phyloP scores from a whole-genome alignment of 148 eudicot species.

The Rhododendron williamsianum region DNA sequence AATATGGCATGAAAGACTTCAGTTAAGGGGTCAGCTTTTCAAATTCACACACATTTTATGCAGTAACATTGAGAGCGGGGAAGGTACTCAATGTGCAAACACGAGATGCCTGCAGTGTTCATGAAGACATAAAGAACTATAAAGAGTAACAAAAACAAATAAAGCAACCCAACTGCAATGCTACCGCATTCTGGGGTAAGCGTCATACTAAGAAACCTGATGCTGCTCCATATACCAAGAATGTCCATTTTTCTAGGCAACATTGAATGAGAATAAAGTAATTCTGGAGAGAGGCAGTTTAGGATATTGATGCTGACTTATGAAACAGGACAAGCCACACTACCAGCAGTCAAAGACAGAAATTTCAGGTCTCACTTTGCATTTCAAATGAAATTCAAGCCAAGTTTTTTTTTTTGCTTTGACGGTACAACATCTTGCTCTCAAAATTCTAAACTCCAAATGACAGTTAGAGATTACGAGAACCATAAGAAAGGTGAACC shows the following conservation, averaged over 20 bases:
- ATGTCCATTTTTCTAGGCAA: background rate
- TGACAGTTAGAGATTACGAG: background rate
- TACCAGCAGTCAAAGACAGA: background rate
- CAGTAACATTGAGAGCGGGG: background rate
- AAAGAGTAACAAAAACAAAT: background rate
- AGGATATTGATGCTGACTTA: background rate
- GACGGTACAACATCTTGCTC: background rate
- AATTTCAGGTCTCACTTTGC: background rate
- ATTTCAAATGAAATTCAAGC: background rate
- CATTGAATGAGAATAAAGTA: background rate
- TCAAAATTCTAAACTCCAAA: background rate
- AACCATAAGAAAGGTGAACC: background rate
- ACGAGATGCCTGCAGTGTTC: background rate
- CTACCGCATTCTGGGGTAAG: background rate
- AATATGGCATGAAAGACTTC: background rate
- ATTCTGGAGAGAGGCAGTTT: background rate
- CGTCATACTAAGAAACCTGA: background rate
- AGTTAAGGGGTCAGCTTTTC: background rate
- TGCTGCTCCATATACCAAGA: background rate
- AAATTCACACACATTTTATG: background rate
- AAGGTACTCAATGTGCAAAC: background rate
- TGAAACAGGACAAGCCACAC: background rate
- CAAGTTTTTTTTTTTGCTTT: background rate
- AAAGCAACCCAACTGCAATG: background rate
- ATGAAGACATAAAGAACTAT: background rate